Base-by-base conservation (phyloP, 345 rosid genomes). In the Fremontodendron californicum region DNA sequence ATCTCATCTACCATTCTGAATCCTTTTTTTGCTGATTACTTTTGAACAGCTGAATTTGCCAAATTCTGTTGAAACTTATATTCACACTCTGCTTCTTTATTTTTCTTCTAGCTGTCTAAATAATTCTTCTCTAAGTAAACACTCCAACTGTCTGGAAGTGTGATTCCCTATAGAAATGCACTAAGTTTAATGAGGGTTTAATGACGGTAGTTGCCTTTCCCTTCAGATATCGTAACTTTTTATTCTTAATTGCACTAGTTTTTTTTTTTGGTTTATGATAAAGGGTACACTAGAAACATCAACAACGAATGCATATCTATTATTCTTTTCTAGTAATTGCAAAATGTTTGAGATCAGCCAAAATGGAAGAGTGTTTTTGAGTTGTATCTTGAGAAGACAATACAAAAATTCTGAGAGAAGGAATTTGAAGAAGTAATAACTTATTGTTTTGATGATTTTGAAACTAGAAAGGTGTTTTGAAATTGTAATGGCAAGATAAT, bases 1-100 rank as follows among this genome's bases (percentile, higher is more conserved):
- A 68, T 78, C 52, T 51, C 52, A 12, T n/a, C 51, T 66, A 13
- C 51, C 42, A 25, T 49, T 54, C 29, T 27, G 31, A 35, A 65
- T 75, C 79, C 77, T 55, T 74, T 66, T 66, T 78, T 77, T 79
- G 25, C n/a, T 64, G 71, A 43, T 71, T 62, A 43, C 42, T 23
- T 16, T 76, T 39, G 66, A 78, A 48, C 71, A 39, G 29, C 6
- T 8, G n/a, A 64, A 55, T 33, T 69, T 21, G 5, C 39, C 9
- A 71, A 39, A 37, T 43, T 49, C 19, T 67, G 35, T 52, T 43
- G 21, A 62, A 74, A 43, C 46, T 37, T n/a, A 37, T 16, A 29
- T 51, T 66, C 16, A 29, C 43, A 6, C 27, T 4, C 61, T 77
- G 73, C 45, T 45, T 67, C 73, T 43, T 23, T 67, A 19, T n/a